phyloP scores from a whole-genome alignment of 2,329 filamentous ascomycete genomes.

The Claviceps pusilla region DNA sequence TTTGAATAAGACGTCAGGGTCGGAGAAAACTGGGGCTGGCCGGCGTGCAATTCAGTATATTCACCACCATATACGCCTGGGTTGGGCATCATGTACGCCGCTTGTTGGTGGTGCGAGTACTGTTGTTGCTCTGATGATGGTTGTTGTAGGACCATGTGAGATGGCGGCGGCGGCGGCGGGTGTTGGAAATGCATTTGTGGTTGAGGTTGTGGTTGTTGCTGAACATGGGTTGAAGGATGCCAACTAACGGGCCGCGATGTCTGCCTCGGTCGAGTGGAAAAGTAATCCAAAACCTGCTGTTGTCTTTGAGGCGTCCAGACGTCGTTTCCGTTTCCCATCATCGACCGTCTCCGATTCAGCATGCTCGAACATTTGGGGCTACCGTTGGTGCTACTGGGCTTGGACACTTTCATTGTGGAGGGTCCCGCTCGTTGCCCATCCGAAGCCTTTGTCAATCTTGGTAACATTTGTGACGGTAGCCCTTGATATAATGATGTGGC shows the following conservation, averaged over 20 bases:
- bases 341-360: conserved; percentile 38
- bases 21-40: conserved; percentile 31
- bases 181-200: background rate
- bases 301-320: conserved; percentile 28
- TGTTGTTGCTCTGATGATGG: conserved; percentile 20
- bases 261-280: conserved; percentile 7
- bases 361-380: conserved; percentile 44
- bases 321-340: conserved; percentile 38
- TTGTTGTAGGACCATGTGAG: background rate
- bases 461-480: conserved; percentile 28
- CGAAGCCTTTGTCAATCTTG: conserved; percentile 33
- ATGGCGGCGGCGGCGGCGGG: background rate
- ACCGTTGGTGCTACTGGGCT: conserved; percentile 53
- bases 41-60: conserved; percentile 26
- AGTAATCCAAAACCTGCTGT: conserved; percentile 29
- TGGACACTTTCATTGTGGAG: conserved; percentile 43
- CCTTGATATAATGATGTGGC: conserved; percentile 34
- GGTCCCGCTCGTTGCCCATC: conserved; percentile 31
- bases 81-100: conserved; percentile 25
- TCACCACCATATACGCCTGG: conserved; percentile 20
- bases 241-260: conserved; percentile 40
- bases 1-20: conserved; percentile 41
- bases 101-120: conserved; percentile 19
- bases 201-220: conserved; percentile 8
- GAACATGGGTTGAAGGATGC: conserved; percentile 50